Base-by-base conservation (phyloP, 805 yeast species). In the Kluyveromyces aestuarii region DNA sequence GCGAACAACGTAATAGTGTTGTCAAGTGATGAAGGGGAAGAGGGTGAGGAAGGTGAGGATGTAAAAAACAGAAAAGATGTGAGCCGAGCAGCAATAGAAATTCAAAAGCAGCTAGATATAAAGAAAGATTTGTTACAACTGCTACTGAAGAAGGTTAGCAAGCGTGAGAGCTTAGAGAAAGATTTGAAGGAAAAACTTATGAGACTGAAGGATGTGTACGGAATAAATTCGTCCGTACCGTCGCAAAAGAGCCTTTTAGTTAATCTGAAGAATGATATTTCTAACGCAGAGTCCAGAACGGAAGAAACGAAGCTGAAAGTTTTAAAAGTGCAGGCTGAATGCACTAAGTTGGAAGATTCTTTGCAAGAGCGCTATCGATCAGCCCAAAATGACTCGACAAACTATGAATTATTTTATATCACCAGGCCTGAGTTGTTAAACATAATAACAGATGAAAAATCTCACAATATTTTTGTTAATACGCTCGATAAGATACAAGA, bases 1-100 rank as follows among this genome's bases (percentile, higher is more conserved):
- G 8, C 4, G 43, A 11, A n/a, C 7, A 10, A 40, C 10, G 45
- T 43, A 27, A 43, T 43, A 14, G 25, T 43, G 11, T 9, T 43
- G 14, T 33, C 45, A n/a, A 43, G 45, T 25, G 45, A 33, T 9
- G 45, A 33, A 7, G 45, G 33, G 39, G 39, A n/a, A n/a, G 39
- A 33, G 8, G 17, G 7, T 30, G 35, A 7, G 35, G 8, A 30
- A 7, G 8, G 14, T 7, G 35, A 30, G 14, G 35, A 13, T 2
- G 7, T 3, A 8, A 8, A 13, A 21, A 21, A 21, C 25, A 21
- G 25, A 21, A 21, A 21, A 7, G 35, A 30, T 7, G 35, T 13
- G 35, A 30, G n/a, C 21, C 4, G 9, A 6, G 16, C 13, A 17
- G 14, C 33, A 17, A 14, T 33, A 18, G 39, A 14, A 21, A 2